phyloP scores from a whole-genome alignment of 208 protist species.

The Acanthamoeba castellanii region DNA sequence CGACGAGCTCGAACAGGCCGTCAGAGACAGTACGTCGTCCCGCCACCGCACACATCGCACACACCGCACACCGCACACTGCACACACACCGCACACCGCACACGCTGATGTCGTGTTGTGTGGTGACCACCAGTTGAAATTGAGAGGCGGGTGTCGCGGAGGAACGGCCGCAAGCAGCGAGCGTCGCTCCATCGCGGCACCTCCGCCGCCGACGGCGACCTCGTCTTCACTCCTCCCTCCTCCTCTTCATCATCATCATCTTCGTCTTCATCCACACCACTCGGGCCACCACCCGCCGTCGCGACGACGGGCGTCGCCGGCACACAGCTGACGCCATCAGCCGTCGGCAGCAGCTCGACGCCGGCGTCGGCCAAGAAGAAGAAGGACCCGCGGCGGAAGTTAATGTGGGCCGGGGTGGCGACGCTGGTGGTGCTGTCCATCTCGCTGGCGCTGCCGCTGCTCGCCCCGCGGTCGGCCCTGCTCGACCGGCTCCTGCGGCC shows the following conservation, averaged over 20 bases:
- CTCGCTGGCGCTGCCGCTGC: constrained; percentile 22
- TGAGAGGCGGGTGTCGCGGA: background rate
- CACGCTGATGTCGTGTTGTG: background rate
- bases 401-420: constrained; percentile 14
- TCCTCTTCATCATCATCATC: background rate
- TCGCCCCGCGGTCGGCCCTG: constrained; percentile 4
- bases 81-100: too few relatives aligned
- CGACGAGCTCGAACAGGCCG: constrained; percentile 22
- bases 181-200: background rate
- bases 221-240: too few relatives aligned
- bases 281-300: background rate
- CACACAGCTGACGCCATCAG: background rate
- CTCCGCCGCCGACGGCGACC: too few relatives aligned
- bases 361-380: background rate
- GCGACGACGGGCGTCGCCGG: background rate
- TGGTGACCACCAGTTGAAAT: background rate
- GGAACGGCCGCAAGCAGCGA: background rate
- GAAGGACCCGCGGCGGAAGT: background rate
- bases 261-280: background rate
- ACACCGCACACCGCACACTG: background rate
- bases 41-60: background rate
- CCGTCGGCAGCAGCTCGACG: background rate
- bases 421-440: background rate
- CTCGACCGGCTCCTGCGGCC: background rate
- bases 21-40: background rate